Evolutionary conservation across 352 stramenopile genomes (phyloP).

Genomic region (Phytophthora pisi): DNA sequence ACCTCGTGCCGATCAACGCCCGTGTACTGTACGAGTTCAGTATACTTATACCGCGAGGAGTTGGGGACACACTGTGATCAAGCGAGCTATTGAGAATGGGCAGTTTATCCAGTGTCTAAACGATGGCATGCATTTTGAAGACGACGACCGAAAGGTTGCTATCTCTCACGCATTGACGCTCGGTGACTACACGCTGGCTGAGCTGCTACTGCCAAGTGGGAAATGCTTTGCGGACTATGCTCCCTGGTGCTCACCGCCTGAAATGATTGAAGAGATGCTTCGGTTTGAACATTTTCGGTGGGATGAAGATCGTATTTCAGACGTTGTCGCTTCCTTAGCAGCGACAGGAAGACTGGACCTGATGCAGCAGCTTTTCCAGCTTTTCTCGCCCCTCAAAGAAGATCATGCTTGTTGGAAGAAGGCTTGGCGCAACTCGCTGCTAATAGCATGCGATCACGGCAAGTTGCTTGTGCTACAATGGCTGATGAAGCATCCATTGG

Average conservation of each 20-base stretch:
- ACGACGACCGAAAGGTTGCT: background rate
- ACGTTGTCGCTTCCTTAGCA: background rate
- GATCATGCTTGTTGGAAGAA: background rate
- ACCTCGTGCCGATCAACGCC: background rate
- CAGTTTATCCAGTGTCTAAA: background rate
- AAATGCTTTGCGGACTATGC: background rate
- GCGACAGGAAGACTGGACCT: background rate
- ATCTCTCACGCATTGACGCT: background rate
- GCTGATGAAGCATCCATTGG: background rate
- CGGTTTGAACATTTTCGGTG: background rate
- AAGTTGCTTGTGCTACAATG: background rate
- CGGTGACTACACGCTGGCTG: too few relatives aligned
- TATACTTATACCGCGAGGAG: background rate
- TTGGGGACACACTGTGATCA: background rate
- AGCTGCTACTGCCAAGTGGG: background rate
- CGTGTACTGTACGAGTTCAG: background rate
- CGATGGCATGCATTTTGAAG: background rate
- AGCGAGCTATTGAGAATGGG: background rate
- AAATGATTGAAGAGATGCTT: background rate
- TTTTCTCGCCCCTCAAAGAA: background rate
- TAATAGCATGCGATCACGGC: background rate
- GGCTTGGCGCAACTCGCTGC: background rate
- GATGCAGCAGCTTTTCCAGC: slow-evolving; percentile 1
- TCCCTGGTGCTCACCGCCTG: background rate
- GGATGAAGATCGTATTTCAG: background rate